phyloP scores from a whole-genome alignment of 192 early-diverging fungal genomes.

The Backusella morwellensis region DNA sequence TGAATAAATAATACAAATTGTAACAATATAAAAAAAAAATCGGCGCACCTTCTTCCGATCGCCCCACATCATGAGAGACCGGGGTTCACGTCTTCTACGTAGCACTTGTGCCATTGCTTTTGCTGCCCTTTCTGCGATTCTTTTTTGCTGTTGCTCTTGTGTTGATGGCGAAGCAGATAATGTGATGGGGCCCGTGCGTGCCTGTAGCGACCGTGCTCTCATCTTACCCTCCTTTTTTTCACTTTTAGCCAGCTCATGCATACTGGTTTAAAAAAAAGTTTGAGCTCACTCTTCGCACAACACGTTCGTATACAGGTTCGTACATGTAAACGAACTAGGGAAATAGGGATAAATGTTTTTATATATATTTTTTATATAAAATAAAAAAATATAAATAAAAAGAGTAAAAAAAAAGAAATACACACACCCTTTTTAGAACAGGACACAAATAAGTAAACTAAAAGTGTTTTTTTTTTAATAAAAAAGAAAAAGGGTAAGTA shows the following conservation, averaged over 20 bases:
- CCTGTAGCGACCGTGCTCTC: conserved; percentile 11
- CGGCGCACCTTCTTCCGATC: conserved; percentile 24
- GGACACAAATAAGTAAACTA: conserved; percentile 9
- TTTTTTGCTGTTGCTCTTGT: conserved; percentile 9
- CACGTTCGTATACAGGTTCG: conserved; percentile 7
- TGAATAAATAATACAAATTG: neutral
- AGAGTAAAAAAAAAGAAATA: conserved; percentile 11
- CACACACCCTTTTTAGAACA: neutral
- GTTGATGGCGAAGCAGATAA: conserved; percentile 1
- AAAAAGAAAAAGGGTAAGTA: neutral
- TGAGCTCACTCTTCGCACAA: conserved; percentile 6
- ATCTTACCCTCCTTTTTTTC: conserved; percentile 16
- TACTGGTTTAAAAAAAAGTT: conserved; percentile 8
- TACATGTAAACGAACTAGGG: conserved; percentile 7
- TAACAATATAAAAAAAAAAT: conserved; percentile 7
- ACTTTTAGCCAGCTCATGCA: conserved; percentile 20
- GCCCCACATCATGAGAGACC: conserved; percentile 21
- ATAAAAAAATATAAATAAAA: conserved; percentile 19
- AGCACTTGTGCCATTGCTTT: conserved; percentile 19
- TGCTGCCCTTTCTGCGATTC: conserved; percentile 16
- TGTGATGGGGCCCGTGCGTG: conserved; percentile 20
- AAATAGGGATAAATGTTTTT: conserved; percentile 3
- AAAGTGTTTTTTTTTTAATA: neutral
- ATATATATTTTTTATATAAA: conserved; percentile 2
- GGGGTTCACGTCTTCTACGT: conserved; percentile 20